These are phyloP conservation scores for Sisymbrium altissimum DNA, from an alignment of 345 rosid genomes.

Conservation along the genomic window DNA sequence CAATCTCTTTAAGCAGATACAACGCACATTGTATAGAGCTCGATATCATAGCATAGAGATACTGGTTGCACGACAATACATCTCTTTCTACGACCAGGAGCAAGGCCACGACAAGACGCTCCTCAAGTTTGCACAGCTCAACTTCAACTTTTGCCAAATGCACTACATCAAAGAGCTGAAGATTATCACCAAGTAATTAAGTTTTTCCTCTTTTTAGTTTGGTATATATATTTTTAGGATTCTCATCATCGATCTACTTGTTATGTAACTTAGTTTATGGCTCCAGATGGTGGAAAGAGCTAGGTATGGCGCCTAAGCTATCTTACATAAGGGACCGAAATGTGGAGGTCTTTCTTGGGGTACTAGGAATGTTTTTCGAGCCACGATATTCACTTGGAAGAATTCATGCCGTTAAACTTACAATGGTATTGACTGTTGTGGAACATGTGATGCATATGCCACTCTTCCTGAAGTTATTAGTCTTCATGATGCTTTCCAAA, in stretches of 20 bases:
- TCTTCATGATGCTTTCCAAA: not conserved
- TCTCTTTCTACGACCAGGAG: not conserved
- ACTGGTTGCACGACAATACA: not conserved
- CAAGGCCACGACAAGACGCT: not conserved
- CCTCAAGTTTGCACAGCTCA: not conserved
- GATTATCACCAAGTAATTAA: not conserved
- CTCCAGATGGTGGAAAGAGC: not conserved
- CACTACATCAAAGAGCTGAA: not conserved
- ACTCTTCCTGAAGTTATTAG: not conserved
- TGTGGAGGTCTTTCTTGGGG: not conserved
- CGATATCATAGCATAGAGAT: not conserved
- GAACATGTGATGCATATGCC: constrained; percentile 12
- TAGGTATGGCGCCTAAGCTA: not conserved
- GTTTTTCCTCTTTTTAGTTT: not conserved
- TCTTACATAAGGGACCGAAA: not conserved
- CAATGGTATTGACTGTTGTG: not conserved
- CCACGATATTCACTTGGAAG: constrained; percentile 5
- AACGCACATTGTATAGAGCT: not conserved
- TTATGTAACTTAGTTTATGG: not conserved
- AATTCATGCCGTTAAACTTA: not conserved
- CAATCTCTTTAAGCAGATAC: not conserved
- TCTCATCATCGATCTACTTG: not conserved
- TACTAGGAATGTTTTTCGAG: not conserved
- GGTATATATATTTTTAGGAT: not conserved
- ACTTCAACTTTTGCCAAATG: not conserved